Conservation (phyloP, 1,284 basidiomycete species). For the Ustilago crameri region DNA sequence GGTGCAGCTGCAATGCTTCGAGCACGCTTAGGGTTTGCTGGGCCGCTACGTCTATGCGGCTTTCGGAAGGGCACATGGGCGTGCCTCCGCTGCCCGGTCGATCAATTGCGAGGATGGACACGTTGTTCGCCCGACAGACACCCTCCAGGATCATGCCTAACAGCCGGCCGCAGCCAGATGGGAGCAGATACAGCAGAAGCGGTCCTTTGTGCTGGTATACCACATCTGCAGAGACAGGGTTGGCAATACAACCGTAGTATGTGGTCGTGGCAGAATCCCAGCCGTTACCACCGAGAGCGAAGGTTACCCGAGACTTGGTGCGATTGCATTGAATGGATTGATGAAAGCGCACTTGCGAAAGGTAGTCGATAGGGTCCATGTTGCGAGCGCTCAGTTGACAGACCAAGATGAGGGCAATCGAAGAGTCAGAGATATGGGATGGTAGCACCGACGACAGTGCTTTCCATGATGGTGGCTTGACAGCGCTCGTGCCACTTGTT, state of each 20-base stretch:
- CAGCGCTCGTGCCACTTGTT: no score
- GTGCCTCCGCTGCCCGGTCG: constrained; percentile 24
- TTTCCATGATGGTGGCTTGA: no score
- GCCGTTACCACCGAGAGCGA: constrained; percentile 22
- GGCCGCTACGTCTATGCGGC: constrained; percentile 10
- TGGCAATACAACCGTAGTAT: constrained; percentile 9
- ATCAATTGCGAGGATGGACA: constrained; percentile 24
- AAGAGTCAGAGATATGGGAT: no score
- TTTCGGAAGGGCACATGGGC: constrained; percentile 5
- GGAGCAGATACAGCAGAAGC: constrained; percentile 19
- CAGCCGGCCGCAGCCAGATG: constrained; percentile 17
- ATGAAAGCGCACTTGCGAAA: constrained; percentile 26
- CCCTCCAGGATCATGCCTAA: constrained; percentile 18
- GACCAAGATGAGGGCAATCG: no score
- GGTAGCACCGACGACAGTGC: no score
- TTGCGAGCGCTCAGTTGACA: background rate
- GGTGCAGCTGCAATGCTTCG: constrained; percentile 21
- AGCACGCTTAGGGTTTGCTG: constrained; percentile 18
- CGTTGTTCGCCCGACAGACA: constrained; percentile 7
- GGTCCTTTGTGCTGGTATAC: constrained; percentile 13
- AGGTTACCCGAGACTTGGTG: constrained; percentile 17
- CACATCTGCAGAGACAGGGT: background rate
- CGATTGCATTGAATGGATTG: constrained; percentile 11
- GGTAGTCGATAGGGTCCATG: constrained; percentile 18
- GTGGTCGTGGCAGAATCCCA: constrained; percentile 16